Conservation (phyloP, 306 rosid species). For the Delonix regia region DNA sequence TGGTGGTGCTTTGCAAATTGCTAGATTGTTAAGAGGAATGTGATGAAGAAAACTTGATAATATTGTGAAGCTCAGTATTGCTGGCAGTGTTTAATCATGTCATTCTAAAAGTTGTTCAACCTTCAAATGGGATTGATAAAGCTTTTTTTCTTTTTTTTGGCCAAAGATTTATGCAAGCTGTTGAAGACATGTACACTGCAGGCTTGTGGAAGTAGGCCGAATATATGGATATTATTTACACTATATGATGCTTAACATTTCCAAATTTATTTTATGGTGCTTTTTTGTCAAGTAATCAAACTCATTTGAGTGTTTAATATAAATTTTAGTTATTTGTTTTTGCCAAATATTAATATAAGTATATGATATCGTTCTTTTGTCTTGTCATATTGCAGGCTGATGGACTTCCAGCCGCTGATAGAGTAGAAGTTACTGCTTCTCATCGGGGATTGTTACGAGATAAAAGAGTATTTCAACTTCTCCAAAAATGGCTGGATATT, state of each 20-base stretch:
- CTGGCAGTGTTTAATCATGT: constrained; percentile 12
- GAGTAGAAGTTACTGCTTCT: constrained; percentile 66
- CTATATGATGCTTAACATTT: constrained; percentile 1
- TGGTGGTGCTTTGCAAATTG: not conserved
- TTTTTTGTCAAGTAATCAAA: not conserved
- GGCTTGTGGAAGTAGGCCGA: constrained; percentile 9
- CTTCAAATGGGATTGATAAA: constrained; percentile 8
- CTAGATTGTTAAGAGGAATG: not conserved
- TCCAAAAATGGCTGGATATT: constrained; percentile 74
- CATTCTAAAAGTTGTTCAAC: not conserved
- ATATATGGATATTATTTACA: constrained; percentile 25
- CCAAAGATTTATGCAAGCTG: not conserved
- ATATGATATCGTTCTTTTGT: constrained; percentile 21
- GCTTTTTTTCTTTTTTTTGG: too few species aligned
- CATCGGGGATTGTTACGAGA: constrained; percentile 68
- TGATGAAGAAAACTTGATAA: not conserved
- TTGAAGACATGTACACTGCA: not conserved
- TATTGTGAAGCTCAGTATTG: not conserved
- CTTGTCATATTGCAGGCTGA: constrained; percentile 65
- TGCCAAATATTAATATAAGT: not conserved
- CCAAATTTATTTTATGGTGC: not conserved
- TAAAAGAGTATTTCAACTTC: constrained; percentile 53
- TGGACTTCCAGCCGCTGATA: constrained; percentile 73
- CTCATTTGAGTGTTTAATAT: not conserved
- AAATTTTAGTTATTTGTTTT: not conserved